Evolutionary conservation across 2,329 filamentous ascomycete species (phyloP), one percentile per base, ranked within the genome.

Genomic region (Fusarium nurragi): DNA sequence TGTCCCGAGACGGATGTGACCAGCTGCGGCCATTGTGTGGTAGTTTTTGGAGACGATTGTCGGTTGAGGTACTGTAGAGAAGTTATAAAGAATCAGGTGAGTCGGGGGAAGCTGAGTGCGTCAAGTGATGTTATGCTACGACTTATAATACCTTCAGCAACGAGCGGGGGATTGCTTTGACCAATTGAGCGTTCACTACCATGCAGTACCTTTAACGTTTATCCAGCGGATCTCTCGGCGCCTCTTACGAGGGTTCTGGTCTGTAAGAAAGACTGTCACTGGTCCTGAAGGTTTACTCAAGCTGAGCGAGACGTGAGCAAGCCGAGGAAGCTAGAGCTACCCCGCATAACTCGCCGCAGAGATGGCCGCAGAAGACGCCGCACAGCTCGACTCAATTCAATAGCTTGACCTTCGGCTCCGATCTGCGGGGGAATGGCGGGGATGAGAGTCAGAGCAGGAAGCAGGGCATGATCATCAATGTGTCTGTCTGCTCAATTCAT

Each of bases 1-100:
- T 4, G 85, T 86, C 16, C 81, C 85, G 7, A 87, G 77, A 45
- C 85, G 82, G 69, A 87, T 82, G 28, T 73, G 73, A 47, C 72
- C 64, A 39, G 55, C 60, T 50, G 64, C 36, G 28, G 51, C 55
- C 64, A 67, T 67, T 49, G 7, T 54, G 14, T 30, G n/a, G n/a
- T 28, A 18, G 21, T 52, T 18, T 23, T 4, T 34, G 4, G 19
- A 22, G 44, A 3, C 14, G 19, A 16, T 21, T 22, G 8, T n/a
- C 7, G 23, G 22, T 34, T 32, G 25, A 7, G 19, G 23, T 5
- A 30, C n/a, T n/a, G n/a, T n/a, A n/a, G 26, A 13, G 36, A 12
- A 22, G 28, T 63, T 58, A 51, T 45, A 41, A 37, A 49, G n/a
- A 25, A 57, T 41, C 34, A 39, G 30, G 38, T 50, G 30, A 45